phyloP scores from a whole-genome alignment of 306 rosid genomes.

The Castanea mollissima region DNA sequence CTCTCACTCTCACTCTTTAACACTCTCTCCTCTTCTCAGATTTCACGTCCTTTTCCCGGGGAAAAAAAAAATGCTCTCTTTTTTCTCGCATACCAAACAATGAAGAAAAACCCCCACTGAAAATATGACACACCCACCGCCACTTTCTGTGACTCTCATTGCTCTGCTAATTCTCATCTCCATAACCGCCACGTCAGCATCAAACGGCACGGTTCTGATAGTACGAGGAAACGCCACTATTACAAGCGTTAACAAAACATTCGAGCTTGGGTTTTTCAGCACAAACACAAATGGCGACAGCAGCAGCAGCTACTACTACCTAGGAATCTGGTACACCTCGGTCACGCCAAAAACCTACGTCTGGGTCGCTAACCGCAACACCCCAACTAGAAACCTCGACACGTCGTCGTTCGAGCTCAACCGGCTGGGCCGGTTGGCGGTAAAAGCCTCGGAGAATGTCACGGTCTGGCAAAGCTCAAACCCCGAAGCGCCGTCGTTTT shows the following conservation, averaged over 20 bases:
- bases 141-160: background rate
- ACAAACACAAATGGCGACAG: conserved; percentile 14
- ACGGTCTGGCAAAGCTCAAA: conserved; percentile 36
- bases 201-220: conserved; percentile 16
- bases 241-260: conserved; percentile 44
- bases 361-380: conserved; percentile 76
- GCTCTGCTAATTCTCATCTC: conserved; percentile 16
- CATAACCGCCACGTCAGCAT: background rate
- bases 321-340: conserved; percentile 49
- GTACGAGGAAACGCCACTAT: conserved; percentile 35
- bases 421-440: conserved; percentile 37
- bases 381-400: conserved; percentile 22
- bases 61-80: background rate
- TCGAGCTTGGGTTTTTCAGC: conserved; percentile 57
- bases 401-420: conserved; percentile 37
- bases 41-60: background rate
- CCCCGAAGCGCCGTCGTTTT: no score
- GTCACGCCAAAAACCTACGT: conserved; percentile 42
- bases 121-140: conserved; percentile 19
- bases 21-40: background rate
- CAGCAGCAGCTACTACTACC: conserved; percentile 25
- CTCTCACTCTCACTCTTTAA: background rate
- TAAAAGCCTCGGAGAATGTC: conserved; percentile 36
- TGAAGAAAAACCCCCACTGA: background rate
- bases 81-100: conserved; percentile 5